These are phyloP conservation scores for Mortierella antarctica DNA, from an alignment of 192 early-diverging fungal species.

Conservation along the genomic window DNA sequence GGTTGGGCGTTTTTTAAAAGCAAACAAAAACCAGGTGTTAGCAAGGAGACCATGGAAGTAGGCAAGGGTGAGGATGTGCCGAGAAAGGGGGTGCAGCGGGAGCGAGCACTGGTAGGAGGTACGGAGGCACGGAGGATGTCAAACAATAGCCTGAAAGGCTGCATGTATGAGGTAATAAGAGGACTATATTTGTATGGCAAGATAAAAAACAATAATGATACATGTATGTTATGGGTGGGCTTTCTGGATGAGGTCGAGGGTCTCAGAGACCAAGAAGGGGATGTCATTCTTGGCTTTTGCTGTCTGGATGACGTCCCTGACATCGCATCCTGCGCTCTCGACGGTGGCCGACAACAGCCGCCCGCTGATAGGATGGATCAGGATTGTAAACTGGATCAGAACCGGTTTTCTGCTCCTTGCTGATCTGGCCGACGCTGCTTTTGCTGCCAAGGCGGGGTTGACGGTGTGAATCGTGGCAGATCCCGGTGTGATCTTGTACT, in stretches of 20 bases:
- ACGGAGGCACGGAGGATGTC: conserved; percentile 4
- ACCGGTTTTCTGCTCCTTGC: conserved; percentile 19
- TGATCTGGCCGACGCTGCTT: not conserved
- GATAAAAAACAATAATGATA: no score
- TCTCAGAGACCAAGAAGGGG: conserved; percentile 35
- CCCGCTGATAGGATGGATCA: conserved; percentile 32
- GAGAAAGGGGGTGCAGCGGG: conserved; percentile 4
- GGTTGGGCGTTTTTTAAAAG: no score
- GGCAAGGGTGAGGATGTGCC: no score
- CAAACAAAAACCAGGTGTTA: not conserved
- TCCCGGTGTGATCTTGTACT: conserved; percentile 34
- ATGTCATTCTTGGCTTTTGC: conserved; percentile 45
- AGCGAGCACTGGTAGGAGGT: not conserved
- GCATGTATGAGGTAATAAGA: no score
- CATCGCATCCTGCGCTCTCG: conserved; percentile 45
- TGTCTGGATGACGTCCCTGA: conserved; percentile 41
- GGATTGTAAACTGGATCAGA: conserved; percentile 27
- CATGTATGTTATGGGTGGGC: conserved; percentile 22
- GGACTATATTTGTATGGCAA: no score
- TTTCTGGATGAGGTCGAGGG: conserved; percentile 30
- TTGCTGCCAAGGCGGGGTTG: not conserved
- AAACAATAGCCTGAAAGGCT: no score
- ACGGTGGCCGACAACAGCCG: conserved; percentile 30
- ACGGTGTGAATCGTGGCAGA: conserved; percentile 19
- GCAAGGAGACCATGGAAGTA: not conserved